phyloP scores from a whole-genome alignment of 1,284 basidiomycete species.

The Pseudozyma tsukubaensis region DNA sequence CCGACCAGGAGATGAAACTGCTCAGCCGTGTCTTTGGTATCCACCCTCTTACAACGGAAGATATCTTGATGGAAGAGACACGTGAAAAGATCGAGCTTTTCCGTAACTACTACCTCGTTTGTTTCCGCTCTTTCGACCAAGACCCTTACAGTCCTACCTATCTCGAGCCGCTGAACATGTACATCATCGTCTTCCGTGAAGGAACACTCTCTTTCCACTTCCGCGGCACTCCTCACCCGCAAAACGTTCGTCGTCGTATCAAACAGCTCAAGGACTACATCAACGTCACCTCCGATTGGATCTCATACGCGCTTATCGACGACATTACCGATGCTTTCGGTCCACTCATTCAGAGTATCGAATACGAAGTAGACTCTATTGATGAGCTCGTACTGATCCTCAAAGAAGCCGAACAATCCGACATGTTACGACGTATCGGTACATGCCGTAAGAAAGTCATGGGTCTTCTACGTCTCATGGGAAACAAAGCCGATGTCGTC shows the following conservation, averaged over 20 bases:
- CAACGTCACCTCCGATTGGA: slow-evolving; percentile 98
- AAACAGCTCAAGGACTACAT: slow-evolving; percentile 99
- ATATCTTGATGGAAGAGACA: slow-evolving; percentile 99
- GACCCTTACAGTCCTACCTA: slow-evolving; percentile 97
- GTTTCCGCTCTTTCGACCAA: slow-evolving; percentile 99
- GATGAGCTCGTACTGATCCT: slow-evolving; percentile 97
- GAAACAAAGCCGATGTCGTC: slow-evolving; percentile 99
- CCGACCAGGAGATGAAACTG: slow-evolving; percentile 98
- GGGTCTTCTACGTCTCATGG: slow-evolving; percentile 93
- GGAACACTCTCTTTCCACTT: slow-evolving; percentile 99
- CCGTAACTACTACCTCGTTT: slow-evolving; percentile 98
- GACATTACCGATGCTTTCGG: slow-evolving; percentile 99
- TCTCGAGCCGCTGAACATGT: slow-evolving; percentile 98
- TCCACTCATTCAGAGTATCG: slow-evolving; percentile 96
- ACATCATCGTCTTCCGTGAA: slow-evolving; percentile 98
- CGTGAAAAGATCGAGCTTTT: slow-evolving; percentile 99
- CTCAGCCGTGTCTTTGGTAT: slow-evolving; percentile 84
- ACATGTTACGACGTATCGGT: slow-evolving; percentile 87
- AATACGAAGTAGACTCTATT: slow-evolving; percentile 99
- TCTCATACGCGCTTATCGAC: slow-evolving; percentile 98
- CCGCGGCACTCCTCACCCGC: slow-evolving; percentile 94
- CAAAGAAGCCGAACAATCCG: slow-evolving; percentile 84
- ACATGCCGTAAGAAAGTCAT: slow-evolving; percentile 99
- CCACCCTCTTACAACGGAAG: slow-evolving; percentile 97
- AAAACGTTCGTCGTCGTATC: slow-evolving; percentile 96